Evolutionary conservation across 2,329 filamentous ascomycete genomes (phyloP), one percentile per base, ranked within the genome.

Genomic region (Penicillium sp.): DNA sequence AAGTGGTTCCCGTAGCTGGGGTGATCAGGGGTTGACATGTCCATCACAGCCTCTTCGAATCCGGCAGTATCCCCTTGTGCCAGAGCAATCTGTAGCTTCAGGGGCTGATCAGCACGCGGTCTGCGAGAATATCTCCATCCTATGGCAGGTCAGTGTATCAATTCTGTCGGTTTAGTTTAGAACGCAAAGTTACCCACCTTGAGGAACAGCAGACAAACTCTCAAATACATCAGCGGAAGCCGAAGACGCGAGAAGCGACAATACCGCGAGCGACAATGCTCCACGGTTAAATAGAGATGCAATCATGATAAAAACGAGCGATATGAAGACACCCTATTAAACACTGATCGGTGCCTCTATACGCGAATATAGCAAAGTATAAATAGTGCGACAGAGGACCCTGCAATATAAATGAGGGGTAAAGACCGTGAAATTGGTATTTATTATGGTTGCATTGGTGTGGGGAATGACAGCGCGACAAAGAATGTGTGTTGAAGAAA

Each of bases 1-100:
- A 78, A 70, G 54, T 79, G 72, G 38, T 72, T 67, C 17, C 78
- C 77, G 51, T 79, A 79, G 17, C 66, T 69, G 1, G 60, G 49
- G 49, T 75, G 68, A 4, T 63, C 66, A 0, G 77, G 77, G 0
- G 76, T 74, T 2, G 77, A 77, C 54, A 79, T 72, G 21, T 75
- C 68, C 38, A 72, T 54, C 10, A 80, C 64, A 2, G 72, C 69
- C 42, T 70, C 62, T 48, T 77, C 75, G 24, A 80, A 68, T 26
- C 62, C 61, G 7, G 55, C 56, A 21, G 58, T 55, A 51, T 70
- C 56, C 15, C 67, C 58, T 55, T 70, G 69, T 31, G 61, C 51
- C n/a, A 71, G 57, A 12, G 66, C 68, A 35, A 71, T 64, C 45
- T 65, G 63, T 15, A 69, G 56, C 21, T 61, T 63, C 39, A 71